Evolutionary conservation across 441 rosid species (phyloP).

Genomic region (Metrosideros polymorpha): DNA sequence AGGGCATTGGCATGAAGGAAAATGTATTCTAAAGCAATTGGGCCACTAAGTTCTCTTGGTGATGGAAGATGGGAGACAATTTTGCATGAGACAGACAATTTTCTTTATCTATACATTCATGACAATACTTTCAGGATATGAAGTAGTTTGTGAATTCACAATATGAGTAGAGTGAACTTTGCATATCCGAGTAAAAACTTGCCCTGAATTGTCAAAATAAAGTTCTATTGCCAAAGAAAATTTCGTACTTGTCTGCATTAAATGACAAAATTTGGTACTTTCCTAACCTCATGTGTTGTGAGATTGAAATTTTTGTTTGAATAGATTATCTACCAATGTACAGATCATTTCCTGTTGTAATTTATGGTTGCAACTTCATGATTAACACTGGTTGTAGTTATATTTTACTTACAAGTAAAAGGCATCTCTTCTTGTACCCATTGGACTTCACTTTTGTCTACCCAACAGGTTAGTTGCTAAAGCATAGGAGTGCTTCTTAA

Average conservation of each 20-base stretch:
- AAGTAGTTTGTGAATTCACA: background rate
- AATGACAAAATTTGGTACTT: background rate
- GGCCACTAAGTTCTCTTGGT: background rate
- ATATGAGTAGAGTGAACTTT: background rate
- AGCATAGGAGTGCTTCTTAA: no score
- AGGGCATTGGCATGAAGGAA: background rate
- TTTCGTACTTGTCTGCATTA: background rate
- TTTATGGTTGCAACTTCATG: background rate
- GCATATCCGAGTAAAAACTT: background rate
- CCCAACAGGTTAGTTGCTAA: no score
- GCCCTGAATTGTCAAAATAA: background rate
- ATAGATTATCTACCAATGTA: background rate
- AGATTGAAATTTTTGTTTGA: background rate
- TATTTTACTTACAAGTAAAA: no score
- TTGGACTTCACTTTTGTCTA: no score
- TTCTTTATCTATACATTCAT: background rate
- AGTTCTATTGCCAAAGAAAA: background rate
- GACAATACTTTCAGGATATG: background rate
- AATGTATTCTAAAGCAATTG: background rate
- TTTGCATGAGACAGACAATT: background rate
- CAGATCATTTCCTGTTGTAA: background rate
- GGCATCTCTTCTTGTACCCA: no score
- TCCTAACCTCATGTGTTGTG: background rate
- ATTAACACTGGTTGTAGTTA: background rate
- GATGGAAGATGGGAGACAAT: background rate